Evolutionary conservation across 2,329 filamentous ascomycete genomes (phyloP).

Genomic region (Ophiostoma sp.): DNA sequence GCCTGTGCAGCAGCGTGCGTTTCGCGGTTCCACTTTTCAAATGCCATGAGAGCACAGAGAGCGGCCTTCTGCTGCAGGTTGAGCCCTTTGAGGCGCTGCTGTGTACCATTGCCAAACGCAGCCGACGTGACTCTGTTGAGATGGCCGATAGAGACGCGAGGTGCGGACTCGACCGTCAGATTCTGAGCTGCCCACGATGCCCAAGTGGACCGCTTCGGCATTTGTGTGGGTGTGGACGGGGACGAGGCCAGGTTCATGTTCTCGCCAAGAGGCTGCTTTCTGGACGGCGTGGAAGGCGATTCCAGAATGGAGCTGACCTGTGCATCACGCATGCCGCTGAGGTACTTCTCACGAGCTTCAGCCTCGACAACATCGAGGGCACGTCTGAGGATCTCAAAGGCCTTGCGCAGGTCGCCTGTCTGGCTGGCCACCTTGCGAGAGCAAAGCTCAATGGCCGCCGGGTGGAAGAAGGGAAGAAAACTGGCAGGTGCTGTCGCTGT

Average conservation of each 20-base stretch:
- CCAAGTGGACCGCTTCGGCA: conserved; percentile 21
- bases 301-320: background rate
- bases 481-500: background rate
- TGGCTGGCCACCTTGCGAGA: conserved; percentile 92
- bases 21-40: conserved; percentile 68
- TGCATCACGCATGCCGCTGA: conserved; percentile 45
- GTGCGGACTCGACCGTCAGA: conserved; percentile 72
- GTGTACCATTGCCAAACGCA: conserved; percentile 83
- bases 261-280: conserved; percentile 66
- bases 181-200: conserved; percentile 52
- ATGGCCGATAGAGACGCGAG: conserved; percentile 82
- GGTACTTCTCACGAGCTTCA: conserved; percentile 71
- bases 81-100: conserved; percentile 74
- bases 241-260: conserved; percentile 66
- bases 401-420: conserved; percentile 88
- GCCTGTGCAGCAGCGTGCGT: conserved; percentile 36
- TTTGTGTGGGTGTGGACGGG: conserved; percentile 28
- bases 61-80: conserved; percentile 97
- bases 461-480: conserved; percentile 83
- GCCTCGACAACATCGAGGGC: conserved; percentile 84
- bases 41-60: conserved; percentile 77
- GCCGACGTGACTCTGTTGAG: conserved; percentile 86
- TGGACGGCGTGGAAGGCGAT: conserved; percentile 37
- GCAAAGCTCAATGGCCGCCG: conserved; percentile 87
- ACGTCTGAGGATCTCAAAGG: conserved; percentile 86